Percentiles rank a stretch among this genome's conserved stretches.
These are phyloP conservation scores for Colletotrichum trifolii DNA, from an alignment of 2,329 filamentous ascomycete genomes.

Conservation along the genomic window DNA sequence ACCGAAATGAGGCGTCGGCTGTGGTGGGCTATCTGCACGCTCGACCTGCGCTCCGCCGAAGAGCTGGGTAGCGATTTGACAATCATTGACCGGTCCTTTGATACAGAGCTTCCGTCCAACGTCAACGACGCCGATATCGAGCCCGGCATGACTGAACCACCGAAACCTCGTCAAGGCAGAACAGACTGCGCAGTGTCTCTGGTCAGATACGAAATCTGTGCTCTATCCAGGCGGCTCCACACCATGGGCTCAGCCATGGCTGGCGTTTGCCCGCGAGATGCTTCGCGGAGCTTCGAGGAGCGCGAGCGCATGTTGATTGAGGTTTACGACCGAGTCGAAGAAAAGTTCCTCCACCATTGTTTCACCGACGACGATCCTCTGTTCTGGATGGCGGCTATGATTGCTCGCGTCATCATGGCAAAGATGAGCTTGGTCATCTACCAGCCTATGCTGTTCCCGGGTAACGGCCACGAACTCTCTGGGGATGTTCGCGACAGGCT, in stretches of 20 bases:
- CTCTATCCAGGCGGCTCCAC: slow-evolving; percentile 50
- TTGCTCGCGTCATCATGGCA: slow-evolving; percentile 77
- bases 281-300: slow-evolving; percentile 46
- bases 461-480: slow-evolving; percentile 65
- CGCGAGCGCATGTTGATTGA: slow-evolving; percentile 61
- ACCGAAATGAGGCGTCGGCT: slow-evolving; percentile 69
- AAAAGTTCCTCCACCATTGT: slow-evolving; percentile 62
- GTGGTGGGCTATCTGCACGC: slow-evolving; percentile 69
- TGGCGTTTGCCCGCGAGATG: slow-evolving; percentile 44
- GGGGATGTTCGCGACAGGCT: slow-evolving; percentile 74
- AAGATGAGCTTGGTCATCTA: slow-evolving; percentile 84
- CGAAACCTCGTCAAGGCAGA: slow-evolving; percentile 58
- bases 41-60: slow-evolving; percentile 67
- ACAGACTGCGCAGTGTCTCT: slow-evolving; percentile 63
- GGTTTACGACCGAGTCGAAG: slow-evolving; percentile 64
- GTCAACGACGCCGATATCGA: slow-evolving; percentile 61
- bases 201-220: slow-evolving; percentile 64
- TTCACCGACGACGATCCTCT: slow-evolving; percentile 61
- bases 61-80: slow-evolving; percentile 61
- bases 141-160: slow-evolving; percentile 58
- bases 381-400: slow-evolving; percentile 75
- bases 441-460: slow-evolving; percentile 75
- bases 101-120: slow-evolving; percentile 61
- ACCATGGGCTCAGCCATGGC: slow-evolving; percentile 47
- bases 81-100: slow-evolving; percentile 54